Evolutionary conservation across 2,329 filamentous ascomycete genomes (phyloP), one percentile per base, ranked within the genome.

Genomic region (Alternaria consortialis): DNA sequence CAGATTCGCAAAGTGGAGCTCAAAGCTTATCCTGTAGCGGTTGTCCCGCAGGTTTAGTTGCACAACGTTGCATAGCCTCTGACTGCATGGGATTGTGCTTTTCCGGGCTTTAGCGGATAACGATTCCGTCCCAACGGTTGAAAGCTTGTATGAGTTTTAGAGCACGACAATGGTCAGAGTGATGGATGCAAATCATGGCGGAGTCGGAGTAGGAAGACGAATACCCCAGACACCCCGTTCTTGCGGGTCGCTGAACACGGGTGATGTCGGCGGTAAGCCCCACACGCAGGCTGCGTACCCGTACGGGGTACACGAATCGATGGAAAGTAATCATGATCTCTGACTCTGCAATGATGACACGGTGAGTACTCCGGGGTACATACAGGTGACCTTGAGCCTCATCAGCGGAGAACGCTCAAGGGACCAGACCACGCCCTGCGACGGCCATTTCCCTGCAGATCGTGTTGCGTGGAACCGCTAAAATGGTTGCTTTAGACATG

Each of bases 391-490:
- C 11, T 39, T 53, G 46, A 58, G 34, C 44, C 59, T 52, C 44
- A 39, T 27, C 40, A 42, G 31, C 13, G 40, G 42, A 50, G 39
- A 23, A 29, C 29, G 43, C 23, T 39, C 36, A 34, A 36, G 20
- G 52, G 52, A 43, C 55, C 25, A 57, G 39, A 37, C 55, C 55
- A 23, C 29, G 55, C 37, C 47, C 31, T 34, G 56, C 51, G 25
- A 48, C 34, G 9, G 48, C 36, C 54, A 37, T 50, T 31, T 25
- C 39, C 58, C 40, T 57, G 58, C 46, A 60, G 58, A 53, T 60
- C 32, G 51, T 20, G 13, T 32, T 25, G 53, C 40, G 42, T 52
- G 32, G 53, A 36, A 23, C 37, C 25, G 34, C 40, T 40, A 53
- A 44, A 39, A 39, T 27, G 50, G 39, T 23, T 7, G 44, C 23